A percentile compares a stretch with the other conserved stretches of the same genome.
Conservation (phyloP, 768 basidiomycete species). For the Mycena galopus region DNA sequence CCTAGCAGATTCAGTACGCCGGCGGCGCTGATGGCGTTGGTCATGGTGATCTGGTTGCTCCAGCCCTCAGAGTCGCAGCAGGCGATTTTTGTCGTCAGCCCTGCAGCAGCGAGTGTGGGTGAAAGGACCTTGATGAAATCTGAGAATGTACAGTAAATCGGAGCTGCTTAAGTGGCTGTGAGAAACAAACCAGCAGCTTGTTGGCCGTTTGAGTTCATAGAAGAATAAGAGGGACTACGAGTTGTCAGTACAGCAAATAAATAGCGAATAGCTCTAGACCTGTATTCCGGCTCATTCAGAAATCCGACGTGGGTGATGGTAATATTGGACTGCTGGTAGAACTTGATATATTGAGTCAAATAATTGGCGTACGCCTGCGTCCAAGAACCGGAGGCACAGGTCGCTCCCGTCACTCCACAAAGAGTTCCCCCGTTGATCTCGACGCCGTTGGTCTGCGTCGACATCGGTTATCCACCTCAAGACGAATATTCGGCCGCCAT, state of each 20-base stretch:
- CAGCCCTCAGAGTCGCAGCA: slow-evolving; percentile 33
- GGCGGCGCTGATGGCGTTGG: slow-evolving; percentile 19
- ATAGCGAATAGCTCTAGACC: not conserved
- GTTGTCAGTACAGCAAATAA: not conserved
- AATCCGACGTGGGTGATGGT: slow-evolving; percentile 30
- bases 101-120: slow-evolving; percentile 13
- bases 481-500: not conserved
- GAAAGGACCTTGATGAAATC: slow-evolving; percentile 32
- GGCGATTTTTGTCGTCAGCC: slow-evolving; percentile 13
- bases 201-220: slow-evolving; percentile 27
- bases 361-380: slow-evolving; percentile 34
- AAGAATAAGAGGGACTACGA: slow-evolving; percentile 22
- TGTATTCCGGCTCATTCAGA: slow-evolving; percentile 32
- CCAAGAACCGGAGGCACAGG: slow-evolving; percentile 26
- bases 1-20: slow-evolving; percentile 18
- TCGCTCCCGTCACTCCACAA: slow-evolving; percentile 23
- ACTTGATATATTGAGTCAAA: slow-evolving; percentile 25
- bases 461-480: not conserved
- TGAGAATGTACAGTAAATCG: not conserved
- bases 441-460: slow-evolving; percentile 13
- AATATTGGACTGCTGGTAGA: slow-evolving; percentile 5
- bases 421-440: slow-evolving; percentile 22
- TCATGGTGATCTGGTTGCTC: slow-evolving; percentile 29
- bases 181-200: slow-evolving; percentile 24
- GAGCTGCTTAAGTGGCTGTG: not conserved